Percentiles rank a stretch among this genome's conserved stretches.
Evolutionary conservation across 192 early-diverging fungal species (phyloP).

Genomic region (Allomyces javanicus): DNA sequence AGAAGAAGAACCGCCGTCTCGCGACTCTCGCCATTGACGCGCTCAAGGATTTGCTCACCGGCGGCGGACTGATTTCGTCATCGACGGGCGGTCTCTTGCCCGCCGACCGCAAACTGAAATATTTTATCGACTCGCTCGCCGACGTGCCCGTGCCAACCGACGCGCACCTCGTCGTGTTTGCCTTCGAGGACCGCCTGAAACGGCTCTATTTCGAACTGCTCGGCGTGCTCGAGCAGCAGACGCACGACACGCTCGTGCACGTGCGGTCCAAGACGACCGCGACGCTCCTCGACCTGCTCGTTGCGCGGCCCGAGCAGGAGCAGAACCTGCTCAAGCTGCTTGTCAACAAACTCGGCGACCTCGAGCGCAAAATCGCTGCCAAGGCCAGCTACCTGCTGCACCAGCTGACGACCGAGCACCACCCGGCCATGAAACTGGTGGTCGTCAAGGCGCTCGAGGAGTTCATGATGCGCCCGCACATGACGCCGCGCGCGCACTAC

Average conservation of each 20-base stretch:
- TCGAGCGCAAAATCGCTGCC: conserved; percentile 64
- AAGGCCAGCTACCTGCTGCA: conserved; percentile 61
- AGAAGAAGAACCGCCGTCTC: conserved; percentile 79
- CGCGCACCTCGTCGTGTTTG: conserved; percentile 72
- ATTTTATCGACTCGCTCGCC: conserved; percentile 81
- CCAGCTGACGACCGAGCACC: conserved; percentile 45
- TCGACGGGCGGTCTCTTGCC: conserved; percentile 36
- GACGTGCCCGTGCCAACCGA: conserved; percentile 30
- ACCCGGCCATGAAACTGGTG: conserved; percentile 72
- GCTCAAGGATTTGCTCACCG: conserved; percentile 74
- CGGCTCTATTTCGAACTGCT: conserved; percentile 79
- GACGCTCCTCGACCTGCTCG: conserved; percentile 56
- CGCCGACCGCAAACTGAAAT: conserved; percentile 59
- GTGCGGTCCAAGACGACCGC: conserved; percentile 62
- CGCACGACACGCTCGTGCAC: conserved; percentile 67
- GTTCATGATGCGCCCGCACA: conserved; percentile 52
- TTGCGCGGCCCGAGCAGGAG: conserved; percentile 85
- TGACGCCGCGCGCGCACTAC: conserved; percentile 66
- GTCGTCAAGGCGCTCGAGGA: conserved; percentile 78
- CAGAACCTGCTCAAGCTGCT: conserved; percentile 78
- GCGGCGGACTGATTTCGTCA: conserved; percentile 10
- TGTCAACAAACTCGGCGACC: conserved; percentile 90
- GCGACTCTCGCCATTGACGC: conserved; percentile 63
- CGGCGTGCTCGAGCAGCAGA: conserved; percentile 62
- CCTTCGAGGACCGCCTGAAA: conserved; percentile 87